Evolutionary conservation across 495 filamentous ascomycete genomes (phyloP).

Genomic region (Amniculicola lignicola): DNA sequence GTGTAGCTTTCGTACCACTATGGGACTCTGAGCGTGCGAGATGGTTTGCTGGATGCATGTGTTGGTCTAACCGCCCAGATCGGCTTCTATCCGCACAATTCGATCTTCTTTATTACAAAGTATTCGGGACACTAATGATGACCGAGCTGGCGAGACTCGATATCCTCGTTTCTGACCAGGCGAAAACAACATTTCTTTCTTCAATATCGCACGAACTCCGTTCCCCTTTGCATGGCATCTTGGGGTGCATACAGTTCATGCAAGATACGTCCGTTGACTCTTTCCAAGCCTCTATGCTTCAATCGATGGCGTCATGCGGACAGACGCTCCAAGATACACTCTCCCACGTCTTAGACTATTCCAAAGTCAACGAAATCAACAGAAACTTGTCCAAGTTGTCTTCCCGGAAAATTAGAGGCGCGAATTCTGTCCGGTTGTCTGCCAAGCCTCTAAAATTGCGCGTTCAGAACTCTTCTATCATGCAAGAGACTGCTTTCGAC

Average conservation of each 20-base stretch:
- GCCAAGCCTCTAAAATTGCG: conserved; percentile 20
- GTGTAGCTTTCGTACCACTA: conserved; percentile 26
- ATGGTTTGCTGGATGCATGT: conserved; percentile 26
- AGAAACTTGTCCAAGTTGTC: conserved; percentile 8
- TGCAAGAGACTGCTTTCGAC: conserved; percentile 25
- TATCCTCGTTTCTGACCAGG: conserved; percentile 84
- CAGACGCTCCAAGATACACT: conserved; percentile 38
- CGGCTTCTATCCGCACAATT: conserved; percentile 12
- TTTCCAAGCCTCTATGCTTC: conserved; percentile 30
- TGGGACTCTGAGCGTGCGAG: conserved; percentile 28
- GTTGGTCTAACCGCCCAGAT: conserved; percentile 16
- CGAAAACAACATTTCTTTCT: conserved; percentile 89
- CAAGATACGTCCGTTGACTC: conserved; percentile 29
- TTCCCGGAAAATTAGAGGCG: conserved; percentile 16
- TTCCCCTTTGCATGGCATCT: conserved; percentile 85
- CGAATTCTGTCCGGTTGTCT: conserved; percentile 14
- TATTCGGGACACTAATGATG: conserved; percentile 36
- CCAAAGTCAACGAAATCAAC: conserved; percentile 33
- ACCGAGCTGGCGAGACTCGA: conserved; percentile 46
- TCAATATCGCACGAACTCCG: conserved; percentile 93
- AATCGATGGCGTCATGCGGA: conserved; percentile 32
- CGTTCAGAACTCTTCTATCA: background rate
- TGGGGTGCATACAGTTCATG: conserved; percentile 56
- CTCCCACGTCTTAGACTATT: conserved; percentile 34
- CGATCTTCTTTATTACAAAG: conserved; percentile 28